These are phyloP conservation scores for Amylocarpus encephaloides DNA, from an alignment of 2,329 filamentous ascomycete genomes.

Conservation along the genomic window DNA sequence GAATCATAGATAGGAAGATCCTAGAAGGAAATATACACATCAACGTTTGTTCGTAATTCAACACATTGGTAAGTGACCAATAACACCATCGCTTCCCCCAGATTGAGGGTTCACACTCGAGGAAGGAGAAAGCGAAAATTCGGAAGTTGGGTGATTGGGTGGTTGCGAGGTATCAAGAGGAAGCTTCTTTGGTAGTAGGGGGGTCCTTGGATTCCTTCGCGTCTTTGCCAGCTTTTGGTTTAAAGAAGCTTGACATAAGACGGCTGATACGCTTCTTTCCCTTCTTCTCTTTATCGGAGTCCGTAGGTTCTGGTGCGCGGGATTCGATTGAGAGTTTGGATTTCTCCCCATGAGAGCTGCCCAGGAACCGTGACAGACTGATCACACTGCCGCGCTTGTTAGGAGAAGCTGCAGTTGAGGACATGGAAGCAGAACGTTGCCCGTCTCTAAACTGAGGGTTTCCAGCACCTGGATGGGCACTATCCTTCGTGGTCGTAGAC, in stretches of 20 bases:
- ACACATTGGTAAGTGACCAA: slow-evolving; percentile 20
- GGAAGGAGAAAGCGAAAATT: neutral
- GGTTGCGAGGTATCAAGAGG: slow-evolving; percentile 6
- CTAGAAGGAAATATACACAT: slow-evolving; percentile 25
- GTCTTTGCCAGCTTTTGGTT: slow-evolving; percentile 31
- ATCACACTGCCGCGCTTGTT: slow-evolving; percentile 66
- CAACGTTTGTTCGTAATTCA: slow-evolving; percentile 22
- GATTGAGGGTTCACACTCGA: too few relatives aligned
- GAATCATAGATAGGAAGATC: slow-evolving; percentile 7
- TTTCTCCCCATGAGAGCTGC: slow-evolving; percentile 65
- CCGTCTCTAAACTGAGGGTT: slow-evolving; percentile 46
- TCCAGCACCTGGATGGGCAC: slow-evolving; percentile 36
- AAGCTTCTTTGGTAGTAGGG: neutral
- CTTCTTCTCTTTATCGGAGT: slow-evolving; percentile 52
- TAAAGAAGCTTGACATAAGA: slow-evolving; percentile 70
- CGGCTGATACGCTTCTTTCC: slow-evolving; percentile 64
- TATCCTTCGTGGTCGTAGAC: slow-evolving; percentile 68
- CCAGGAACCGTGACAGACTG: slow-evolving; percentile 70
- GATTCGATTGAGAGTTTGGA: slow-evolving; percentile 70
- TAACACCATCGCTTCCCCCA: neutral
- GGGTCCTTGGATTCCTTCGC: slow-evolving; percentile 4
- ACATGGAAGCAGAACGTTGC: slow-evolving; percentile 57
- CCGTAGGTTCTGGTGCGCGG: slow-evolving; percentile 36
- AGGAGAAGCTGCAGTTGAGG: slow-evolving; percentile 56
- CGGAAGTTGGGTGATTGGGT: neutral